These are phyloP conservation scores for Fragaria nilgerrensis DNA, from an alignment of 306 rosid genomes.

Conservation along the genomic window DNA sequence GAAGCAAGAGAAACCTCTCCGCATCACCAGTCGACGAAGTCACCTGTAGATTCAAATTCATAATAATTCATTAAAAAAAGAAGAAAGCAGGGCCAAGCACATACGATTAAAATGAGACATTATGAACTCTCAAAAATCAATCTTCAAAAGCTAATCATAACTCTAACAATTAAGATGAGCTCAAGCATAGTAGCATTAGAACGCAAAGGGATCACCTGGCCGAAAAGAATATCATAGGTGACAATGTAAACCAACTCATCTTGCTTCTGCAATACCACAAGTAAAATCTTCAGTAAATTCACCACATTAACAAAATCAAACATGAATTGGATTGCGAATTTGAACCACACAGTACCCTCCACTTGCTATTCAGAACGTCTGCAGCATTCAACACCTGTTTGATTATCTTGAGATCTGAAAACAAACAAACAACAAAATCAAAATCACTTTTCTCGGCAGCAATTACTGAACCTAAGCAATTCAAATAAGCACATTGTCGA, in stretches of 20 bases:
- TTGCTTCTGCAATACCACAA: conserved; percentile 57
- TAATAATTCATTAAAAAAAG: not conserved
- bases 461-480: not conserved
- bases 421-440: conserved; percentile 7
- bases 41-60: conserved; percentile 36
- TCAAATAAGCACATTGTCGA: not conserved
- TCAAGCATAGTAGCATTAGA: not conserved
- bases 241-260: conserved; percentile 67
- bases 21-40: conserved; percentile 65
- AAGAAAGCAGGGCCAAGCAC: not conserved
- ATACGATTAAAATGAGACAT: not conserved
- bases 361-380: conserved; percentile 55
- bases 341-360: conserved; percentile 62
- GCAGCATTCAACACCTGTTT: conserved; percentile 58
- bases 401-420: conserved; percentile 73
- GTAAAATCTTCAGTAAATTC: not conserved
- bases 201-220: conserved; percentile 50
- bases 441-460: not conserved
- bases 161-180: conserved; percentile 1
- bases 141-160: not conserved
- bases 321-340: not conserved
- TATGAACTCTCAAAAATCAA: not conserved
- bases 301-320: not conserved
- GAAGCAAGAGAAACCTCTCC: conserved; percentile 66
- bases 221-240: conserved; percentile 82